Evolutionary conservation across 2,329 filamentous ascomycete genomes (phyloP).

Genomic region (Emergomyces pasteurianus): DNA sequence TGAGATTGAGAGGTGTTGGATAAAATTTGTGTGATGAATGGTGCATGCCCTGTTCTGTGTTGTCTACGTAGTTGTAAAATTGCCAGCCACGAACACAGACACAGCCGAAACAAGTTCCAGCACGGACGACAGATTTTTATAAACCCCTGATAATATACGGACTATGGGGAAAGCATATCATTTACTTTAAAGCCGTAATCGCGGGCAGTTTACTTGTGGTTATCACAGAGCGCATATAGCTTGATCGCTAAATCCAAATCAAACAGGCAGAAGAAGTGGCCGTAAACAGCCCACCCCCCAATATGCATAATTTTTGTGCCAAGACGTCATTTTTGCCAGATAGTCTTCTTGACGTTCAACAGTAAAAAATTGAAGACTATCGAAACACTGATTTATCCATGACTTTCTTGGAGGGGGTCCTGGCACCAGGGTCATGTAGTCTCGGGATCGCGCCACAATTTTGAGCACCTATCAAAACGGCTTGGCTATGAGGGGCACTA

Average conservation of each 20-base stretch:
- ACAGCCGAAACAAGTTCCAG: background rate
- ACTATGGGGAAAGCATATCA: background rate
- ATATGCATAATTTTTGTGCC: background rate
- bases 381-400: too few relatives aligned
- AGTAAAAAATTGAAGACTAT: too few relatives aligned
- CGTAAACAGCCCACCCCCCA: background rate
- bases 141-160: background rate
- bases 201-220: background rate
- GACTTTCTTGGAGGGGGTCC: too few relatives aligned
- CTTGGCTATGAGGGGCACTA: too few relatives aligned
- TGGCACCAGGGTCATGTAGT: too few relatives aligned
- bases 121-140: background rate
- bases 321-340: background rate
- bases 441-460: too few relatives aligned
- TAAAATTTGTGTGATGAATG: background rate
- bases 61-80: background rate
- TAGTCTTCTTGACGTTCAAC: too few relatives aligned
- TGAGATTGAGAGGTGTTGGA: background rate
- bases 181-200: background rate
- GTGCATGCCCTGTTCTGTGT: background rate
- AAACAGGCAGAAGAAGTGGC: background rate
- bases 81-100: background rate
- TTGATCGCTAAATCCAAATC: background rate
- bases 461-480: too few relatives aligned
- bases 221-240: background rate